Evolutionary conservation across 768 basidiomycete genomes (phyloP).

Genomic region (Boletus tomentosulus): DNA sequence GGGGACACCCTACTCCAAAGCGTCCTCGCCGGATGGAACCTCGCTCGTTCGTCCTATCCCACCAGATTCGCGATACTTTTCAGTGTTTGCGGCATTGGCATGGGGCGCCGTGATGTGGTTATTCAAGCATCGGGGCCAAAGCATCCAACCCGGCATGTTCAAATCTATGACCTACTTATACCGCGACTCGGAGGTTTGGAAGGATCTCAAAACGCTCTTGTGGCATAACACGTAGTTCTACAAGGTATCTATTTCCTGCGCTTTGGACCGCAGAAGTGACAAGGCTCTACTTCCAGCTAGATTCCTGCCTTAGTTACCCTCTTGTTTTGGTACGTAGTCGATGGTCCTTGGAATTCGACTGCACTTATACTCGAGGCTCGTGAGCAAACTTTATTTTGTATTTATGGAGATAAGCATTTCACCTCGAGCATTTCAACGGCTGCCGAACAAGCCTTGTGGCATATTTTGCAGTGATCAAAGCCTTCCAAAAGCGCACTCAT

Average conservation of each 20-base stretch:
- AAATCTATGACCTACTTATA: slow-evolving; percentile 95
- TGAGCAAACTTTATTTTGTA: slow-evolving; percentile 4
- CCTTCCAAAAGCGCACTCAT: slow-evolving; percentile 52
- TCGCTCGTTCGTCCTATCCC: slow-evolving; percentile 65
- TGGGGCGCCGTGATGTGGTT: slow-evolving; percentile 99
- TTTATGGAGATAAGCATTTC: slow-evolving; percentile 18
- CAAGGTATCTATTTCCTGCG: slow-evolving; percentile 5
- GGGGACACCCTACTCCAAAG: slow-evolving; percentile 46
- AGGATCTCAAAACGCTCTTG: slow-evolving; percentile 71
- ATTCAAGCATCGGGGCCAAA: slow-evolving; percentile 81
- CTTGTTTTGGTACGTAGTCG: slow-evolving; percentile 36
- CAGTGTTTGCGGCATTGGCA: slow-evolving; percentile 77
- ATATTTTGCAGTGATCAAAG: slow-evolving; percentile 47
- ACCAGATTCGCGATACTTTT: slow-evolving; percentile 81
- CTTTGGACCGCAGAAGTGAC: background rate
- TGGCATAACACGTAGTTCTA: slow-evolving; percentile 77
- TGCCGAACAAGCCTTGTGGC: slow-evolving; percentile 57
- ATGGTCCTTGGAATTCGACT: slow-evolving; percentile 48
- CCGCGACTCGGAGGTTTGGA: slow-evolving; percentile 88
- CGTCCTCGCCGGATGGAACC: slow-evolving; percentile 37
- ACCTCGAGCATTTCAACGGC: slow-evolving; percentile 70
- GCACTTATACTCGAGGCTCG: slow-evolving; percentile 54
- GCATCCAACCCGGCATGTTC: slow-evolving; percentile 97
- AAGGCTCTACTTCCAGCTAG: slow-evolving; percentile 3
- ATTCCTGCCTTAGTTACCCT: slow-evolving; percentile 19